phyloP scores from a whole-genome alignment of 257 asterid genomes.

The Jaltomata sinuosa region DNA sequence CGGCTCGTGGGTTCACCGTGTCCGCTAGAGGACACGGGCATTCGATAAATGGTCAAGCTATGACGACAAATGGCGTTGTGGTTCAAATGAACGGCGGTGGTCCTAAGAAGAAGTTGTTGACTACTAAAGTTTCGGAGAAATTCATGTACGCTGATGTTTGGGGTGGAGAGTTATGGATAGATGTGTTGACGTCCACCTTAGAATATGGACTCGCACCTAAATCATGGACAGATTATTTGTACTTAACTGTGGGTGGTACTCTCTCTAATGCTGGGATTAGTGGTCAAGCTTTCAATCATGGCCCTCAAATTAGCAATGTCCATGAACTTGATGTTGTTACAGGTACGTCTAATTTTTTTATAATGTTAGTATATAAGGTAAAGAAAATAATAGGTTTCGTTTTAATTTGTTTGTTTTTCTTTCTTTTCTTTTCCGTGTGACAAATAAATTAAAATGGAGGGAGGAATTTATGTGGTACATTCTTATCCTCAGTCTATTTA shows the following conservation, averaged over 20 bases:
- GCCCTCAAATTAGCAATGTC: constrained; percentile 78
- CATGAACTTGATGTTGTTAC: constrained; percentile 76
- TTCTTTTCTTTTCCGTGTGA: too few species aligned
- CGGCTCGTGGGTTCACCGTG: constrained; percentile 40
- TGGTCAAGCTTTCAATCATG: constrained; percentile 80
- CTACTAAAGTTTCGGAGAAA: constrained; percentile 39
- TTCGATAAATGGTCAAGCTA: constrained; percentile 76
- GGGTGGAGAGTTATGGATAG: constrained; percentile 85
- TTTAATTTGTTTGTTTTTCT: too few species aligned
- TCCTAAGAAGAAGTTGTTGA: constrained; percentile 2
- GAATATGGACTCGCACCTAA: constrained; percentile 68
- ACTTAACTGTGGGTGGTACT: constrained; percentile 83
- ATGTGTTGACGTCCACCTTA: constrained; percentile 50
- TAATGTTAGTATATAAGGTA: not conserved
- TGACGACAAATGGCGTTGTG: constrained; percentile 44
- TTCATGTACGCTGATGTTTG: constrained; percentile 62
- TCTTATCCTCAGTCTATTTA: not conserved
- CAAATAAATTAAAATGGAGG: too few species aligned
- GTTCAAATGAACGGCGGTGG: constrained; percentile 43
- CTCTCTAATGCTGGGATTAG: constrained; percentile 82
- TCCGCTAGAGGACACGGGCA: constrained; percentile 87
- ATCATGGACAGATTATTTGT: constrained; percentile 89
- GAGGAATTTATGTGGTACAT: not conserved
- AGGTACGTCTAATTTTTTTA: constrained; percentile 24
- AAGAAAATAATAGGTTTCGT: too few species aligned